phyloP scores from a whole-genome alignment of 1,284 basidiomycete species.

The Cutaneotrichosporon sp. region DNA sequence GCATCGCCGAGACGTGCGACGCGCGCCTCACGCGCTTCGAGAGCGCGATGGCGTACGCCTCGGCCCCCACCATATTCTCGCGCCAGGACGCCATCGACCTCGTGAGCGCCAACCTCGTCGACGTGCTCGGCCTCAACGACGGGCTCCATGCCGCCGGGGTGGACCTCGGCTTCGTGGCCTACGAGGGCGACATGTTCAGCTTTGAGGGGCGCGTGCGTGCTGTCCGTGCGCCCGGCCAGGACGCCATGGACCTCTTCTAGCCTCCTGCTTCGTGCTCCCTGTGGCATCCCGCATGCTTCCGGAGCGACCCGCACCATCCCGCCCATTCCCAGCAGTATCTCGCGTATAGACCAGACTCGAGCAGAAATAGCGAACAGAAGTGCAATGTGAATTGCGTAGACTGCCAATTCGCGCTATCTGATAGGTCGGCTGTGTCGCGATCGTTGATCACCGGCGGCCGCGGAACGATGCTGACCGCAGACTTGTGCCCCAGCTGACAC shows the following conservation, averaged over 20 bases:
- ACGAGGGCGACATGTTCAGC: slow-evolving; percentile 54
- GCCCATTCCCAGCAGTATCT: no score
- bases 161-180: slow-evolving; percentile 65
- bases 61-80: slow-evolving; percentile 57
- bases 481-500: no score
- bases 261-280: no score
- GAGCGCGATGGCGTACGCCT: slow-evolving; percentile 62
- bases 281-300: background rate
- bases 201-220: slow-evolving; percentile 41
- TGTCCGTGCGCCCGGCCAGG: slow-evolving; percentile 29
- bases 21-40: slow-evolving; percentile 71
- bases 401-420: background rate
- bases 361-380: background rate
- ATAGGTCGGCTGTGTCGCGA: background rate
- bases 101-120: slow-evolving; percentile 65
- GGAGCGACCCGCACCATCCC: no score
- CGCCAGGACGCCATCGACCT: slow-evolving; percentile 62
- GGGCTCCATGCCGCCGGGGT: slow-evolving; percentile 17
- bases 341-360: background rate
- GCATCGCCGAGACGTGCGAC: slow-evolving; percentile 63
- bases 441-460: no score
- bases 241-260: slow-evolving; percentile 36
- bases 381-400: background rate
- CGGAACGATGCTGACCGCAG: no score
- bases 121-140: slow-evolving; percentile 62